Percentiles rank a stretch among this genome's conserved stretches.
Conservation (phyloP, 2,329 filamentous ascomycete species). For the Penicillium crustosum region DNA sequence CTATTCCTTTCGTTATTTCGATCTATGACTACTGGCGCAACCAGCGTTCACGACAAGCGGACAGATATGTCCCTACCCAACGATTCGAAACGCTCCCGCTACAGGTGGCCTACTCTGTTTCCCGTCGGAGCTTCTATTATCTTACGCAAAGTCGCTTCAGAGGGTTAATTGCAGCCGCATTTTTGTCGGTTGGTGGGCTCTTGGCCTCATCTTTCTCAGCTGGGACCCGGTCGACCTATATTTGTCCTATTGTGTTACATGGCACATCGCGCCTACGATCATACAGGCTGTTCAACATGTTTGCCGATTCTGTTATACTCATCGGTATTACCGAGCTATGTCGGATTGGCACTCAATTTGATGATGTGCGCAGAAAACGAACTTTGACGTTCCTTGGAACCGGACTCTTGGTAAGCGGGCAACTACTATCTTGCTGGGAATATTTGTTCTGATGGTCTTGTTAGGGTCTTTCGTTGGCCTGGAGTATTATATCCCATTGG, state of each 20-base stretch:
- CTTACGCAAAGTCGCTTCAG: constrained; percentile 37
- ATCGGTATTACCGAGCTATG: constrained; percentile 35
- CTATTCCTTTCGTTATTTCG: constrained; percentile 44
- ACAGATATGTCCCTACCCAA: constrained; percentile 24
- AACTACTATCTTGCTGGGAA: not conserved
- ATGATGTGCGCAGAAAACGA: constrained; percentile 28
- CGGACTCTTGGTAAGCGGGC: constrained; percentile 31
- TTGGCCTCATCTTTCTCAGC: constrained; percentile 36
- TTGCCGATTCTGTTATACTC: constrained; percentile 46
- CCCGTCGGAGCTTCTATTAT: constrained; percentile 31
- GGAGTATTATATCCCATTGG: constrained; percentile 36
- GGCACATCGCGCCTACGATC: constrained; percentile 36
- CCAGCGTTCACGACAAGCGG: constrained; percentile 24
- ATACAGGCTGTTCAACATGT: constrained; percentile 39
- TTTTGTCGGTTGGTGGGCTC: constrained; percentile 43
- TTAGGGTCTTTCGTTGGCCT: constrained; percentile 39
- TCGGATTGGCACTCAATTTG: constrained; percentile 19
- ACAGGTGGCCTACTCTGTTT: constrained; percentile 25
- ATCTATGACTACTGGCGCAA: constrained; percentile 44
- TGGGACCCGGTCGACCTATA: constrained; percentile 48
- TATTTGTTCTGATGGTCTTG: constrained; percentile 7
- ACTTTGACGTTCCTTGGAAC: constrained; percentile 30
- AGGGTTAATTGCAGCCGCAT: constrained; percentile 40
- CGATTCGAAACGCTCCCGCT: constrained; percentile 17
- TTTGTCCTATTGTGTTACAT: constrained; percentile 47